Base-by-base conservation (phyloP, 768 basidiomycete species). In the Leccinellum luteum region DNA sequence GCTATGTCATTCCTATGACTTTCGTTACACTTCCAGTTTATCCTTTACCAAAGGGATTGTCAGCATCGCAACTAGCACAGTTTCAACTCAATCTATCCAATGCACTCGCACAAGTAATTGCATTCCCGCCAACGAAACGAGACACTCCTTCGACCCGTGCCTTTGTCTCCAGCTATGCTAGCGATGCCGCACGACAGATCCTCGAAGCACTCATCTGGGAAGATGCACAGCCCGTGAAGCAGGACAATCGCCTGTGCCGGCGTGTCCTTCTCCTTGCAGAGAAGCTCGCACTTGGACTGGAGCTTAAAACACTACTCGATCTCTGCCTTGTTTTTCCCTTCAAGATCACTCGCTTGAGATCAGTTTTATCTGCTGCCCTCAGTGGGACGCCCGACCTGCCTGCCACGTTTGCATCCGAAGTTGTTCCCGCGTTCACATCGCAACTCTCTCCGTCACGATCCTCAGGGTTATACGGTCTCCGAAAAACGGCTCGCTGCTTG, bases 171-270 rank as follows among this genome's bases (percentile, higher is more conserved):
- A 81, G 81, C 8, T 91, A 86, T 59, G 80, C 78, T 13, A 76
- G 77, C 56, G 84, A 89, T 61, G 69, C 71, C 1, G 86, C 88
- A 9, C 74, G 79, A 25, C 78, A 80, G 38, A 65, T 64, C 7
- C 75, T 90, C 2, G 77, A 86, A 48, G 61, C 73, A 9, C 74
- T 90, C 34, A 84, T 90, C 59, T 90, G 88, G 88, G 75, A 73
- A 25, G 59, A 66, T 17, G 28, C 63, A 6, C 56, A 63, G 5
- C 58, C 67, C 6, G 55, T 61, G 4, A 70, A 69, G 32, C 70
- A 77, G 12, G 80, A 85, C 43, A 75, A 71, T 41, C 60, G 71
- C 15, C 81, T 90, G 48, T 75, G 74, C 19, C 76, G 78, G 45
- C 74, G 76, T 31, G 77, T 79, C 0, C 72, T 91, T 8, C 63